These are phyloP conservation scores for Tephrocybe sp. DNA, from an alignment of 768 basidiomycete genomes.

Conservation along the genomic window DNA sequence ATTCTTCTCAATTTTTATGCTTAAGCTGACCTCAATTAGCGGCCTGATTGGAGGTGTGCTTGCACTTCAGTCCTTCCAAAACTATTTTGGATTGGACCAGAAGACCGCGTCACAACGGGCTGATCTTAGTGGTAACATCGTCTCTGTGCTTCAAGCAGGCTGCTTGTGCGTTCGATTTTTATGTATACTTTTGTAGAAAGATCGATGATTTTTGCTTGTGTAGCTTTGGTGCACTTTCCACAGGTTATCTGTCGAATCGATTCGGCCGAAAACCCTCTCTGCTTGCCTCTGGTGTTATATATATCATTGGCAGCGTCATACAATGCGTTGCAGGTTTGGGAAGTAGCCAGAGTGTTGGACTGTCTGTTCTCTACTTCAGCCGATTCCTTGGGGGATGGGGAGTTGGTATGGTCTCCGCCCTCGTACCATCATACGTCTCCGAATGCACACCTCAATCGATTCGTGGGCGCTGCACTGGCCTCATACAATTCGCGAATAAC, in stretches of 20 bases:
- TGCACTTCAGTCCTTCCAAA: constrained; percentile 42
- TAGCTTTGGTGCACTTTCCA: constrained; percentile 45
- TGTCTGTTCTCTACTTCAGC: constrained; percentile 42
- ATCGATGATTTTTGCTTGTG: no score
- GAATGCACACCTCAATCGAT: constrained; percentile 47
- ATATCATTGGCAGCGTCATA: constrained; percentile 45
- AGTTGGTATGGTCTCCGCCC: constrained; percentile 50
- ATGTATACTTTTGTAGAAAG: no score
- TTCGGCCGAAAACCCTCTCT: constrained; percentile 48
- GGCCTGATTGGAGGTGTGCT: constrained; percentile 50
- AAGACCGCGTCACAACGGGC: constrained; percentile 35
- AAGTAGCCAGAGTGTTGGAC: constrained; percentile 29
- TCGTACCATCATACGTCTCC: constrained; percentile 50
- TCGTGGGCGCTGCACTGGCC: constrained; percentile 48
- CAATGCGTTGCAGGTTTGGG: constrained; percentile 44
- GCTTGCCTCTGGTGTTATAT: constrained; percentile 42
- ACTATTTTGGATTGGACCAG: constrained; percentile 45
- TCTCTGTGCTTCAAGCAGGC: constrained; percentile 48
- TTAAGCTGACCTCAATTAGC: constrained; percentile 8
- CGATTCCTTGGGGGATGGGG: constrained; percentile 63
- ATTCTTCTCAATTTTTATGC: not conserved
- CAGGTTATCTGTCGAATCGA: constrained; percentile 35
- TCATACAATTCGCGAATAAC: constrained; percentile 38
- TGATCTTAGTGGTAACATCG: constrained; percentile 47
- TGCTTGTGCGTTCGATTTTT: constrained; percentile 40